These are phyloP conservation scores for Penicillium crystallinum DNA, from an alignment of 495 filamentous ascomycete species.

Conservation along the genomic window DNA sequence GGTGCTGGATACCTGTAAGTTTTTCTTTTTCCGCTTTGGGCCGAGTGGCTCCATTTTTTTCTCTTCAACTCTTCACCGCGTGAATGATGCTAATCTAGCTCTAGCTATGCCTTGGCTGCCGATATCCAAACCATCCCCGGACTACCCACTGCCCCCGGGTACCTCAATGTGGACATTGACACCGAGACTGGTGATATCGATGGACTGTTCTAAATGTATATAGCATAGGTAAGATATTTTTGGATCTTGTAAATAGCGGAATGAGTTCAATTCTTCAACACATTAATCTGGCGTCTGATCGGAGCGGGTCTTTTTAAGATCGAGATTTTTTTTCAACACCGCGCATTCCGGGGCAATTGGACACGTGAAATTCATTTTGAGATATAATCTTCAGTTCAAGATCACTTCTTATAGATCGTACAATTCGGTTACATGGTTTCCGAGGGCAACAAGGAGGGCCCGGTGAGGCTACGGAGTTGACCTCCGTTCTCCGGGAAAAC, in stretches of 20 bases:
- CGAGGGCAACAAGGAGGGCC: not conserved
- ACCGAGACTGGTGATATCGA: conserved; percentile 92
- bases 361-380: not conserved
- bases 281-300: conserved; percentile 17
- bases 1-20: conserved; percentile 86
- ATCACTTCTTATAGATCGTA: conserved; percentile 5
- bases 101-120: conserved; percentile 84
- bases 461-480: conserved; percentile 19
- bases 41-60: too few species aligned
- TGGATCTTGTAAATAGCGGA: conserved; percentile 15
- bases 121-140: conserved; percentile 99
- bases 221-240: not conserved
- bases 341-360: conserved; percentile 6
- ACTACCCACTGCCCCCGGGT: conserved; percentile 90
- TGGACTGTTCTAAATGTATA: conserved; percentile 77
- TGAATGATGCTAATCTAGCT: conserved; percentile 12
- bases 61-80: conserved; percentile 1
- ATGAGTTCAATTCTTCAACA: conserved; percentile 18
- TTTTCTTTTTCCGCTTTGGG: not conserved
- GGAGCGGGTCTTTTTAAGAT: conserved; percentile 15
- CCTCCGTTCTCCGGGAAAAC: conserved; percentile 21
- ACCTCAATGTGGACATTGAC: conserved; percentile 94
- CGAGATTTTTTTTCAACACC: conserved; percentile 25
- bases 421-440: conserved; percentile 18
- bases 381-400: not conserved